phyloP scores from a whole-genome alignment of 345 rosid species.

The Leavenworthia alabamica region DNA sequence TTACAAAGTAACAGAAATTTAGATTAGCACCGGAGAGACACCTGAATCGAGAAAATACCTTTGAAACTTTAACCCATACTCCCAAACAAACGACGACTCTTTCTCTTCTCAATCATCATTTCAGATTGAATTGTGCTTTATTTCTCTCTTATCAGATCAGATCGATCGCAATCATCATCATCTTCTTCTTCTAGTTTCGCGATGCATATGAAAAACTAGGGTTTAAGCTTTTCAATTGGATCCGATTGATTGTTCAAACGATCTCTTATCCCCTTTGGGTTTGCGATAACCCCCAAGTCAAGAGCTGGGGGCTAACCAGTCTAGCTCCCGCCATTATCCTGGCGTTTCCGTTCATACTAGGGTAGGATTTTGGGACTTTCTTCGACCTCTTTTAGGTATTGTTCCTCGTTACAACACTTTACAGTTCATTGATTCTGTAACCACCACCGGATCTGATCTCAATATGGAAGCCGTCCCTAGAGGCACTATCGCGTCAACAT shows the following conservation, averaged over 20 bases:
- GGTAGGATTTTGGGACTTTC: slow-evolving; percentile 64
- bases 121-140: slow-evolving; percentile 1
- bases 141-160: not conserved
- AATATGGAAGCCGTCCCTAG: slow-evolving; percentile 44
- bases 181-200: not conserved
- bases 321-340: slow-evolving; percentile 60
- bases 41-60: too few species aligned
- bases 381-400: slow-evolving; percentile 43
- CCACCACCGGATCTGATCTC: slow-evolving; percentile 31
- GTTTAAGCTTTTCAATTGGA: slow-evolving; percentile 21
- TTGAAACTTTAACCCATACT: slow-evolving; percentile 7
- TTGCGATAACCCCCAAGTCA: slow-evolving; percentile 24
- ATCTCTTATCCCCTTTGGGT: slow-evolving; percentile 26
- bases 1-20: too few species aligned
- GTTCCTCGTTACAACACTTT: slow-evolving; percentile 51
- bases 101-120: not conserved
- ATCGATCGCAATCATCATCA: not conserved
- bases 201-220: slow-evolving; percentile 21
- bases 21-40: too few species aligned
- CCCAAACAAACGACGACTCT: slow-evolving; percentile 15
- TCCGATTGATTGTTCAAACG: not conserved
- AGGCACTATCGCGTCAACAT: slow-evolving; percentile 20
- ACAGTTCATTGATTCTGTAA: slow-evolving; percentile 47
- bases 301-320: slow-evolving; percentile 98
- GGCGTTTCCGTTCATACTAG: slow-evolving; percentile 44